Evolutionary conservation across 2,329 filamentous ascomycete species (phyloP), one percentile per base, ranked within the genome.

Genomic region (Annulohypoxylon truncatum): DNA sequence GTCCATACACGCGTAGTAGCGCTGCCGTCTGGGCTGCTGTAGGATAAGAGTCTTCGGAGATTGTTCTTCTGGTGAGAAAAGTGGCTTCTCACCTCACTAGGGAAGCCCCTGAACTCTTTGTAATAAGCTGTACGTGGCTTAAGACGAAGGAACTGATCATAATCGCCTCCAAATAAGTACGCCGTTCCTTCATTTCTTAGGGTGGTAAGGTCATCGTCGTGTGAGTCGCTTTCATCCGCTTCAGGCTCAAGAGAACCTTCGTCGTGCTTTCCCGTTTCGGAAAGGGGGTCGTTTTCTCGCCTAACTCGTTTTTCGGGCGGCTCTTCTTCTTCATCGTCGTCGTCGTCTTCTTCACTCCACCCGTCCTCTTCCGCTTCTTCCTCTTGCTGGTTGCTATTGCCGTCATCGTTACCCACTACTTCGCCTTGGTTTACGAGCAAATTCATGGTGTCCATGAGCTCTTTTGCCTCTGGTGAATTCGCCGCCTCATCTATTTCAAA

Each of bases 21-120:
- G 1, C 62, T 61, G n/a, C 47, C 15, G 3, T 57, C 20, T 1
- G 18, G 40, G 6, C 46, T 47, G 1, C 69, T 68, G 40, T 68
- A 76, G 0, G 70, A 73, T 0, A 77, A 67, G 4, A 72, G 35
- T 1, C 74, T 69, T 1, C 74, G 71, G 4, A 74, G 61, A 13
- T 46, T 61, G 31, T 77, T 76, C 61, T 75, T 76, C 12, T 55
- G 18, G 22, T 75, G 72, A 12, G 55, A 71, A 31, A 76, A 75
- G 20, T 24, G 20, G n/a, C 66, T 61, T 44, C 61, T 71, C 9
- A 58, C 57, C 2, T 31, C 9, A 2, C n/a, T 38, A 1, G 69
- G 70, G 3, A 74, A 66, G 0, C 13, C n/a, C n/a, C 72, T 71
- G 62, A 73, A 76, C 58, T 76, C 73, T 0, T 22, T 9, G 51